Conservation (phyloP, 257 asterid genomes). For the Fraxinus cuspidata region DNA sequence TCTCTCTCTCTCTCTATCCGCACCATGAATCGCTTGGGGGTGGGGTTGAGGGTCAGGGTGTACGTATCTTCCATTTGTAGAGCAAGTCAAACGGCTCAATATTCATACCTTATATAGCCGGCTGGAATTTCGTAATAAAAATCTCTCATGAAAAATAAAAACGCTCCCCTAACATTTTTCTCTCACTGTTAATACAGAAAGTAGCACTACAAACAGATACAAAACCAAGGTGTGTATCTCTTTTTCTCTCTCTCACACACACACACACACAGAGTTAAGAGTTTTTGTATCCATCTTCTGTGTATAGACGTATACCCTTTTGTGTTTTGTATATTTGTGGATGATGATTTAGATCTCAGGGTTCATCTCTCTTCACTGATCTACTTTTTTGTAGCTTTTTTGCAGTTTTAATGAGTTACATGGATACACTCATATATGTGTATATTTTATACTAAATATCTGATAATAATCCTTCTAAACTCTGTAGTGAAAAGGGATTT, state of each 20-base stretch:
- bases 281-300: neutral
- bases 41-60: neutral
- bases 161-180: neutral
- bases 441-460: neutral
- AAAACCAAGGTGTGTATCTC: neutral
- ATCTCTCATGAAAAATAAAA: neutral
- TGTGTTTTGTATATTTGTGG: neutral
- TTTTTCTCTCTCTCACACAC: neutral
- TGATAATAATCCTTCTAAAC: neutral
- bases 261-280: neutral
- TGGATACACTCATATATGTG: neutral
- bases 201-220: neutral
- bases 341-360: neutral
- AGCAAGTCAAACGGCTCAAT: conserved; percentile 2
- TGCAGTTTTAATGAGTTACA: neutral
- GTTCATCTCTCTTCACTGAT: neutral
- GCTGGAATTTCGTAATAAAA: neutral
- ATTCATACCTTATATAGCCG: neutral
- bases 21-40: too few species aligned
- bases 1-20: too few species aligned
- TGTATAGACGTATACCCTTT: neutral
- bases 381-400: neutral
- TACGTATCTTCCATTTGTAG: neutral
- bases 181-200: neutral
- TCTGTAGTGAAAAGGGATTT: neutral